Base-by-base conservation (phyloP, 805 yeast genomes). In the Blastobotrys parvus region DNA sequence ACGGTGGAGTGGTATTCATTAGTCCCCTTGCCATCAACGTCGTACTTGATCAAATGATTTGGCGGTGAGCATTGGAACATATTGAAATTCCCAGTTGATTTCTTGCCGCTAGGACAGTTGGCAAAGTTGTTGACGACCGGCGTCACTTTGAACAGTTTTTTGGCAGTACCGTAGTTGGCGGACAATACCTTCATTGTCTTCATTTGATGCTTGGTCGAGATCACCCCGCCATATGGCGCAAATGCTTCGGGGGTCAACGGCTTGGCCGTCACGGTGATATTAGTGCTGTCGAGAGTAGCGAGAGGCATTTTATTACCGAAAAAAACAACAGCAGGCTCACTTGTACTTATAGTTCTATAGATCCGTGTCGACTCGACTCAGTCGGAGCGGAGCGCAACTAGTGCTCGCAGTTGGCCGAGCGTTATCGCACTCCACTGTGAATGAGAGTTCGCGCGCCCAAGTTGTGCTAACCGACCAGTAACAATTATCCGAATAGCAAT, bases 91-190 rank as follows among this genome's bases (percentile, higher is more conserved):
- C 94, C 77, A 0, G 74, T 68, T 0, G 84, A 73, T 7, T 65
- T 53, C 20, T 48, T 54, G 4, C 71, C 67, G 47, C 79, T 70
- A 3, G 76, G 71, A 7, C 78, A 70, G 3, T 62, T 45, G 0
- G 44, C 49, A 51, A 70, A 84, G 37, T 68, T 63, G 58, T 81
- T 81, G 3, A 62, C 63, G 2, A 83, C 68, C 2, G 86, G 81
- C 1, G 92, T 78, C 3, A 88, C 92, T 48, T 80, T 71, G 48
- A 75, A 76, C 37, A 86, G 60, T 55, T 89, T 89, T 3, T 74
- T 68, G 1, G 97, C 97, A 1, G 97, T 89, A n/a, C 97, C 97
- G 57, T 89, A 88, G 63, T 89, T 89, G 3, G 96, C 97, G 17
- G 72, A 63, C 3, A 72, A 58, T 25, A 70, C 59, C 31, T 61